A percentile compares a stretch with the other conserved stretches of the same genome.
Conservation (phyloP, 1,284 basidiomycete genomes). For the Cystobasidium pallidum region DNA sequence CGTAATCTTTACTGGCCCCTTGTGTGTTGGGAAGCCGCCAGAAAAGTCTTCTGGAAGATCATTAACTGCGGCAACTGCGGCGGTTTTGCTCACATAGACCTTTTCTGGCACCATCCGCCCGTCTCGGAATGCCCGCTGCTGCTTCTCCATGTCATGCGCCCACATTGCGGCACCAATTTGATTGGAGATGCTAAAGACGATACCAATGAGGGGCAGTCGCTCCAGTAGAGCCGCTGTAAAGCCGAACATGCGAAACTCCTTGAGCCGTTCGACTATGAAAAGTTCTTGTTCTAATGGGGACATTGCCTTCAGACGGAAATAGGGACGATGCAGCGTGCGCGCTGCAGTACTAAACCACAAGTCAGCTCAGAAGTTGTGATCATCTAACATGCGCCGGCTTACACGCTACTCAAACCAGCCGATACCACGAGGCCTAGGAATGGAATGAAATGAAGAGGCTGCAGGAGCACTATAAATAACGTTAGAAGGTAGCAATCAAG, state of each 20-base stretch:
- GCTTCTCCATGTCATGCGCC: constrained; percentile 51
- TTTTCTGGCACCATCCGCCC: constrained; percentile 48
- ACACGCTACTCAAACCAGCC: constrained; percentile 48
- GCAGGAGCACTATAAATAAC: constrained; percentile 49
- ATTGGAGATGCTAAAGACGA: constrained; percentile 54
- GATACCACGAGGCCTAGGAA: constrained; percentile 50
- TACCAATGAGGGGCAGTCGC: constrained; percentile 52
- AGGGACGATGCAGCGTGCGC: constrained; percentile 48
- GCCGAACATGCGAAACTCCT: constrained; percentile 53
- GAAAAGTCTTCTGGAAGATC: constrained; percentile 49
- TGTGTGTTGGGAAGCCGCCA: constrained; percentile 49
- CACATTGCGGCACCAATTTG: constrained; percentile 47
- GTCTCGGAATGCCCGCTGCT: constrained; percentile 49
- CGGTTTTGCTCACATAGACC: constrained; percentile 51
- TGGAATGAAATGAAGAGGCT: constrained; percentile 54
- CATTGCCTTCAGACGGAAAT: constrained; percentile 53
- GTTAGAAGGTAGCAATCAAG: neutral
- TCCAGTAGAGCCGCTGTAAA: constrained; percentile 52
- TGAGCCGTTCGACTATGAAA: constrained; percentile 52
- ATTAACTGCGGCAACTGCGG: constrained; percentile 41
- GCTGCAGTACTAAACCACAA: constrained; percentile 42
- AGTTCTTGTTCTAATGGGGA: constrained; percentile 50
- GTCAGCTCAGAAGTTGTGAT: neutral
- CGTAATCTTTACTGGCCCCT: constrained; percentile 47
- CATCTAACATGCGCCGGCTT: neutral